Evolutionary conservation across 2,329 filamentous ascomycete genomes (phyloP).

Genomic region (Colletotrichum horii): DNA sequence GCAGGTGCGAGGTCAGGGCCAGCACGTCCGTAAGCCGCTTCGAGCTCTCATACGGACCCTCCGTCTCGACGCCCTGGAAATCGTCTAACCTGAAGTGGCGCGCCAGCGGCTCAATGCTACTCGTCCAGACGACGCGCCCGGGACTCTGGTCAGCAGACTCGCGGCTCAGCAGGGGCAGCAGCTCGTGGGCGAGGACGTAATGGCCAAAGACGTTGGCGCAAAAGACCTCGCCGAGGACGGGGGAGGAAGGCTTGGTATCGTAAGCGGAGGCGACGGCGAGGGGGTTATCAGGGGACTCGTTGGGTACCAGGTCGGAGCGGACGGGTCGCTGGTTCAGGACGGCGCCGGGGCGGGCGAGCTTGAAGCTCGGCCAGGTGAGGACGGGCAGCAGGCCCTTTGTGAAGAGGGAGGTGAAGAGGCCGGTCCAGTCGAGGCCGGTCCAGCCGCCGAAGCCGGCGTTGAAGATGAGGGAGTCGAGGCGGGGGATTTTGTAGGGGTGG

Average conservation of each 20-base stretch:
- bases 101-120: slow-evolving; percentile 73
- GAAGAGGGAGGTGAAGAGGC: slow-evolving; percentile 58
- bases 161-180: slow-evolving; percentile 74
- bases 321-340: slow-evolving; percentile 45
- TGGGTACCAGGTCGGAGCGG: slow-evolving; percentile 20
- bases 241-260: slow-evolving; percentile 54
- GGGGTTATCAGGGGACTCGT: slow-evolving; percentile 3
- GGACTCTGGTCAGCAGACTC: slow-evolving; percentile 41
- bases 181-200: slow-evolving; percentile 83
- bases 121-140: slow-evolving; percentile 85
- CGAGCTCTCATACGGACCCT: slow-evolving; percentile 78
- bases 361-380: slow-evolving; percentile 80
- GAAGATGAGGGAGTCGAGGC: slow-evolving; percentile 79
- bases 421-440: slow-evolving; percentile 75
- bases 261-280: slow-evolving; percentile 2
- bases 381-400: slow-evolving; percentile 67
- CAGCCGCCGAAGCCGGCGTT: slow-evolving; percentile 92
- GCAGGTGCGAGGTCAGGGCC: slow-evolving; percentile 73
- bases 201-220: slow-evolving; percentile 94
- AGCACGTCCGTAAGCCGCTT: slow-evolving; percentile 89
- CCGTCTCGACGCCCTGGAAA: slow-evolving; percentile 72
- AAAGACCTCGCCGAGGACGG: slow-evolving; percentile 80
- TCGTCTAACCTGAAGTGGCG: slow-evolving; percentile 68
- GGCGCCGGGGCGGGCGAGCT: slow-evolving; percentile 61
- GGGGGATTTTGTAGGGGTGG: slow-evolving; percentile 55